Conservation (phyloP, 1,284 basidiomycete genomes). For the Cystobasidiaceae sp. region DNA sequence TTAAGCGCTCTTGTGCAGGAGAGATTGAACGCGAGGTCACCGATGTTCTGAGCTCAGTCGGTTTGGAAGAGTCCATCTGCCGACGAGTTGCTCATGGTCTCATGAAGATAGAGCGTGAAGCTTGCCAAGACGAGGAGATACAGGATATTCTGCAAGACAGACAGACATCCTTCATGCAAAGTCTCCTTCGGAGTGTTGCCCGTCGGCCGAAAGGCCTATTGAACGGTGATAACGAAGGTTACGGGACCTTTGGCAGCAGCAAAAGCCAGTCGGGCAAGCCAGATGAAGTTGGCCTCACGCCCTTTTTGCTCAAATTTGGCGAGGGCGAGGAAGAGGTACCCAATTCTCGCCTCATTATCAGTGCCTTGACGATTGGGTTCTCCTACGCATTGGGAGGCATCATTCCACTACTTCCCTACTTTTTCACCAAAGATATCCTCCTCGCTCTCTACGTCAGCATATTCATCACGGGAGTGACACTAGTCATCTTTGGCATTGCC, state of each 20-base stretch:
- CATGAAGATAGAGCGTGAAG: conserved; percentile 59
- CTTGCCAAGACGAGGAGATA: conserved; percentile 35
- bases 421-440: conserved; percentile 61
- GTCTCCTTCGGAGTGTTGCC: conserved; percentile 36
- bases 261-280: conserved; percentile 51
- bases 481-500: conserved; percentile 77
- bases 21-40: conserved; percentile 95
- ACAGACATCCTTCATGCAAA: conserved; percentile 31
- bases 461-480: conserved; percentile 52
- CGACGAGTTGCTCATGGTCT: conserved; percentile 70
- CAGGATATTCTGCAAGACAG: neutral
- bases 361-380: conserved; percentile 86
- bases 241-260: conserved; percentile 16
- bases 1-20: conserved; percentile 76
- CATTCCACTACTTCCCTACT: conserved; percentile 67
- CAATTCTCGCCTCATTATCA: conserved; percentile 63
- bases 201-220: conserved; percentile 36
- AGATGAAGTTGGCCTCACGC: conserved; percentile 71
- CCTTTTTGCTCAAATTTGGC: conserved; percentile 83
- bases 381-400: conserved; percentile 80
- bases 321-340: conserved; percentile 85
- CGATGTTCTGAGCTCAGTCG: conserved; percentile 78
- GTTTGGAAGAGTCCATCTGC: conserved; percentile 76
- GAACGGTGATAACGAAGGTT: conserved; percentile 15
- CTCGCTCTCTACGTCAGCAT: conserved; percentile 58